Evolutionary conservation across 2,329 filamentous ascomycete species (phyloP), one percentile per base, ranked within the genome.

Genomic region (Fusarium protoensiforme): DNA sequence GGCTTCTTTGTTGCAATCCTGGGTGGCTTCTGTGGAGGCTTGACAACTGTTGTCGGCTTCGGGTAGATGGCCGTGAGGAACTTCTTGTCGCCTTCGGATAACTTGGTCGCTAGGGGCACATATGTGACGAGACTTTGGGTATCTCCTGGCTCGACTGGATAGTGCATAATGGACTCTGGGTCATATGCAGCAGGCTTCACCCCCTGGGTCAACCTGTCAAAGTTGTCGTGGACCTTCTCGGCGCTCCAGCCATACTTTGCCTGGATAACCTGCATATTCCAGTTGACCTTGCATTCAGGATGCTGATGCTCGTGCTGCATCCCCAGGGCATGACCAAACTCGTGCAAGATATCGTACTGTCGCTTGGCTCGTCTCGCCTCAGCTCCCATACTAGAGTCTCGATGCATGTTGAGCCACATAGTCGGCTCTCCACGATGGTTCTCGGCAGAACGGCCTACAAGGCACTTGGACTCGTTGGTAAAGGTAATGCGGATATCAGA

Each of bases 281-380:
- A 59, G 24, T 39, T 24, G 18, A 43, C 39, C 18, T 29, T 13
- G 14, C 63, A 64, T 6, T 36, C 36, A 2, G 67, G 67, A 4
- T 38, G 60, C 27, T 57, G 36, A 14, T 69, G 67, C 46, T 69
- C 67, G 5, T 69, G 67, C n/a, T 39, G n/a, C 27, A 41, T 56
- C 3, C 64, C 67, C 7, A 69, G 54, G 4, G 64, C 67, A 33
- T 69, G 67, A 3, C 67, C 67, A n/a, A 69, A 67, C 60, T 69
- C 67, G 13, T 69, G 67, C 2, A 67, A 27, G n/a, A 67, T 35
- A 24, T 7, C 20, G 29, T 38, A 18, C 31, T n/a, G 36, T 64
- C 67, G 7, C 35, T 58, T 36, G 38, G 18, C 54, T 35, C 60
- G 43, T 35, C 64, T 53, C 27, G n/a, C n/a, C 9, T 53, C 48